Evolutionary conservation across 768 basidiomycete species (phyloP).

Genomic region (Chiua virens): DNA sequence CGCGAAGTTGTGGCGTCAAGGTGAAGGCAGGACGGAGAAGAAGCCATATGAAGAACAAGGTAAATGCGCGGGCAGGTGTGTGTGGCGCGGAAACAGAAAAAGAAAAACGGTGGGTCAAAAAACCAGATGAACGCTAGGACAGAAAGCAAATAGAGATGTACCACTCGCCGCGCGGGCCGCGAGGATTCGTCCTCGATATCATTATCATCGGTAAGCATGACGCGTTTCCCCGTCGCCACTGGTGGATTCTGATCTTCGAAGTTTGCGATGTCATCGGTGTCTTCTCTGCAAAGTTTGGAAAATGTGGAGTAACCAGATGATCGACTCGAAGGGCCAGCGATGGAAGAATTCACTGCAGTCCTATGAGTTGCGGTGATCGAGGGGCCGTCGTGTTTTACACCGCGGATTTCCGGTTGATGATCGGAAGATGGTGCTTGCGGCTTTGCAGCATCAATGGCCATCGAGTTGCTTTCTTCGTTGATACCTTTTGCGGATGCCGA

Average conservation of each 20-base stretch:
- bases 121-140: too few relatives aligned
- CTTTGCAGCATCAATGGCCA: constrained; percentile 9
- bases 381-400: constrained; percentile 11
- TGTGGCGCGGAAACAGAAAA: background rate
- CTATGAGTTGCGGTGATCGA: constrained; percentile 9
- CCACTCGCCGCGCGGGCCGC: constrained; percentile 30
- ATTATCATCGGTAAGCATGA: constrained; percentile 21
- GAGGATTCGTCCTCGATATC: constrained; percentile 15
- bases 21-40: background rate
- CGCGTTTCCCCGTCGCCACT: constrained; percentile 25
- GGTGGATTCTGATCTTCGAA: constrained; percentile 20
- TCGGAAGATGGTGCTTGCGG: constrained; percentile 9
- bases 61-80: too few relatives aligned
- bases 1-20: constrained; percentile 7
- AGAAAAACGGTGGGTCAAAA: background rate
- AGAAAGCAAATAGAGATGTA: constrained; percentile 5
- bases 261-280: constrained; percentile 26
- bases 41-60: background rate
- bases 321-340: constrained; percentile 19
- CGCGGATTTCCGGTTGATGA: constrained; percentile 20
- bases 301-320: constrained; percentile 22
- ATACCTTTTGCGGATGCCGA: constrained; percentile 10
- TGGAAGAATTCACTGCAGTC: constrained; percentile 9
- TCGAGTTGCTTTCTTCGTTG: constrained; percentile 12
- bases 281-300: constrained; percentile 25